A percentile compares a stretch with the other conserved stretches of the same genome.
Conservation (phyloP, 352 stramenopile species). For the Hyaloperonospora brassicae region DNA sequence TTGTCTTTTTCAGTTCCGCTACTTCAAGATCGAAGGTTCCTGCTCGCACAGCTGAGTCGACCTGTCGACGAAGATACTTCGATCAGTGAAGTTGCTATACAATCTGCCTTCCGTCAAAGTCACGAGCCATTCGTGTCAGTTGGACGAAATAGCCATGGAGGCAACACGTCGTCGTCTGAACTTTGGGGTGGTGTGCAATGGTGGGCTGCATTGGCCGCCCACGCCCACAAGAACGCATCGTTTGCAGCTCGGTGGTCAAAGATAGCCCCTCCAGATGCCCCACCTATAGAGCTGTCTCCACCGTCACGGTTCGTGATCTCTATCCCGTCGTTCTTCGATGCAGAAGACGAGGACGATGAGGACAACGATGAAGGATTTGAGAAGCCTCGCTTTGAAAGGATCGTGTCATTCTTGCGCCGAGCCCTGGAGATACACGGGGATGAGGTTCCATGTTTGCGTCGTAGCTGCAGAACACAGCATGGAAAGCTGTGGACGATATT, state of each 20-base stretch:
- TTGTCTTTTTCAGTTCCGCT: slow-evolving; percentile 33
- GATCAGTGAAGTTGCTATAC: slow-evolving; percentile 30
- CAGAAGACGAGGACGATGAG: slow-evolving; percentile 11
- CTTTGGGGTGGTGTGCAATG: slow-evolving; percentile 31
- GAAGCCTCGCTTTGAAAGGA: slow-evolving; percentile 26
- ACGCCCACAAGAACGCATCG: slow-evolving; percentile 22
- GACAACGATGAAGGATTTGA: slow-evolving; percentile 21
- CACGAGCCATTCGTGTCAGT: slow-evolving; percentile 24
- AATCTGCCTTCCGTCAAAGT: slow-evolving; percentile 32
- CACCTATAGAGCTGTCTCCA: slow-evolving; percentile 14
- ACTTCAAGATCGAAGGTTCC: slow-evolving; percentile 23
- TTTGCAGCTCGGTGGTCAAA: slow-evolving; percentile 33
- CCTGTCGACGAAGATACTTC: slow-evolving; percentile 25
- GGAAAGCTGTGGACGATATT: slow-evolving; percentile 49
- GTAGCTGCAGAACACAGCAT: slow-evolving; percentile 31
- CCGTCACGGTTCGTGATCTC: slow-evolving; percentile 29
- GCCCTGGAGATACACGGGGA: slow-evolving; percentile 21
- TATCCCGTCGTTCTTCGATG: slow-evolving; percentile 18
- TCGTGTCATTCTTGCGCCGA: slow-evolving; percentile 25
- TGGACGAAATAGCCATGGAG: slow-evolving; percentile 1
- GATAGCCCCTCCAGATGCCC: slow-evolving; percentile 9
- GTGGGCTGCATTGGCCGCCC: slow-evolving; percentile 31
- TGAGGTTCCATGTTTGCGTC: slow-evolving; percentile 21
- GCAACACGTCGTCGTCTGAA: slow-evolving; percentile 7
- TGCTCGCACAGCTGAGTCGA: slow-evolving; percentile 32